Conservation (phyloP, 106 monocot species). For the Dioscorea alata region DNA sequence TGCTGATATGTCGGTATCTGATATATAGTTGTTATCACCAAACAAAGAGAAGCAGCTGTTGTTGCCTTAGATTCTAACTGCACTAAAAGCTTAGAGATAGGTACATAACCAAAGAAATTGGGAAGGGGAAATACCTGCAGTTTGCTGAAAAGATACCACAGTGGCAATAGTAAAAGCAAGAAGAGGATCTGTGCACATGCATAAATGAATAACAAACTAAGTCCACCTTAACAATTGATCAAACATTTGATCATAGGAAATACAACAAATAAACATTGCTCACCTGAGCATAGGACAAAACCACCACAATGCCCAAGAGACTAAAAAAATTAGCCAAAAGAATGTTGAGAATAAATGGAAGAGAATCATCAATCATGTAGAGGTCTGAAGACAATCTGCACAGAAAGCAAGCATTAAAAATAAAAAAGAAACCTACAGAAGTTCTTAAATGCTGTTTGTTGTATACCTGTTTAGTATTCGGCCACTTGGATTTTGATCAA, state of each 20-base stretch:
- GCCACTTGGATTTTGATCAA: constrained; percentile 86
- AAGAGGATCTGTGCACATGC: constrained; percentile 53
- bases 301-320: constrained; percentile 68
- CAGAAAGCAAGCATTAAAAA: neutral
- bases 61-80: neutral
- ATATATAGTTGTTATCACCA: neutral
- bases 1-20: neutral
- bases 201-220: no score
- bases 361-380: constrained; percentile 95
- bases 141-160: constrained; percentile 67
- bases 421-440: neutral
- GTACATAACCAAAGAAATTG: neutral
- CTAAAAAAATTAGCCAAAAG: constrained; percentile 82
- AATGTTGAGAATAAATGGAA: constrained; percentile 99
- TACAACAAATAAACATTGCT: neutral
- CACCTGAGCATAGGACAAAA: constrained; percentile 86
- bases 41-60: neutral
- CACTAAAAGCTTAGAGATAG: neutral
- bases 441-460: neutral
- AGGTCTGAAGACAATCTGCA: constrained; percentile 96
- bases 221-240: no score
- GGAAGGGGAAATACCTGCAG: constrained; percentile 58
- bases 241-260: no score
- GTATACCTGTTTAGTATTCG: constrained; percentile 89
- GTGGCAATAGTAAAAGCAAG: constrained; percentile 78